Base-by-base conservation (phyloP, 1,284 basidiomycete genomes). In the Cryptococcus wingfieldii region DNA sequence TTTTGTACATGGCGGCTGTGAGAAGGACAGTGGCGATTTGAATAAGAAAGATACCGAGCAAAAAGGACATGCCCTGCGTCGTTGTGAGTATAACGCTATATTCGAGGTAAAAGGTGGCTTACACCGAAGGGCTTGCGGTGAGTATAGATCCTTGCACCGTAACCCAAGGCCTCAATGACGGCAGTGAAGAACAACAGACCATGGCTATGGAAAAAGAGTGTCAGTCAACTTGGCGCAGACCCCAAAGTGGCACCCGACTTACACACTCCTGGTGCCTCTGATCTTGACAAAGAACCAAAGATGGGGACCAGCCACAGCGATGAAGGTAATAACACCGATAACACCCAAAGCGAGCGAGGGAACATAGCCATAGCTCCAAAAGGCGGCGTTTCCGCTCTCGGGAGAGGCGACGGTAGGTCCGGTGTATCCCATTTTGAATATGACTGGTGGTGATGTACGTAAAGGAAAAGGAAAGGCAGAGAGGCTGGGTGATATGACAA, bases 341-440 rank as follows among this genome's bases (percentile, higher is more conserved):
- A 68, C 62, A 41, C 67, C 65, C 49, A 70, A 19, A 6, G 58
- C 62, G 44, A 70, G 59, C 9, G 63, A 61, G 8, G 68, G 68
- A 16, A 65, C 52, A 44, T 70, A 70, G 23, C 67, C 67, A 45
- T 70, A 68, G n/a, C 54, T 46, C 56, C 51, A 60, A 25, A 68
- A 60, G 12, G 61, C 44, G 31, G 60, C 52, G 28, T 64, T 53
- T 28, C 59, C 64, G 5, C 50, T 42, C 6, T 50, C 43, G 7
- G 64, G 64, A 13, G 55, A 28, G 34, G 51, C 31, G 52, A 51
- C 31, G 31, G 41, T 54, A 14, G 66, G 66, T 55, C 66, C 66
- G n/a, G 58, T 51, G 53, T 68, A 66, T n/a, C 52, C 55, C 64
- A 68, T 68, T 23, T n/a, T 61, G 16, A 23, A n/a, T 44, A n/a